Conservation (phyloP, 1,284 basidiomycete species). For the Boletellus sp. region DNA sequence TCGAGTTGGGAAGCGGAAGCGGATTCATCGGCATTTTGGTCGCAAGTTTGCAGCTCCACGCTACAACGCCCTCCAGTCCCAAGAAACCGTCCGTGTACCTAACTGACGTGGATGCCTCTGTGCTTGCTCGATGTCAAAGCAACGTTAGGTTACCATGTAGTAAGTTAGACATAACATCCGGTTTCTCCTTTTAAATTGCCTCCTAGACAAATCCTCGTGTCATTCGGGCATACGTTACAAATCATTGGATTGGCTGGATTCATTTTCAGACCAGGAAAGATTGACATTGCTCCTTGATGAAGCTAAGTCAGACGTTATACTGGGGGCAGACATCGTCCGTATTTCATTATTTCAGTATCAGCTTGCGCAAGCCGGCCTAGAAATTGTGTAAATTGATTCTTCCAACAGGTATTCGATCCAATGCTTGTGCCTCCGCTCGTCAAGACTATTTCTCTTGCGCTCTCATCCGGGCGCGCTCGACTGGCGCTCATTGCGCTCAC, state of each 20-base stretch:
- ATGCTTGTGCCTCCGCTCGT: conserved; percentile 56
- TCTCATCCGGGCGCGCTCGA: conserved; percentile 30
- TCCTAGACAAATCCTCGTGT: conserved; percentile 48
- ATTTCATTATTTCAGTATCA: background rate
- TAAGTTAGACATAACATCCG: conserved; percentile 32
- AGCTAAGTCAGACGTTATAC: conserved; percentile 50
- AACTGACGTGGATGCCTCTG: conserved; percentile 64
- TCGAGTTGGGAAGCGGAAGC: conserved; percentile 70
- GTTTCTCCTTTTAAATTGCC: background rate
- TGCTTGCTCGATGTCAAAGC: conserved; percentile 54
- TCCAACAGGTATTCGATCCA: conserved; percentile 64
- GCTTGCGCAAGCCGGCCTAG: background rate
- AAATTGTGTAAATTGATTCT: background rate
- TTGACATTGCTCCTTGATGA: conserved; percentile 33
- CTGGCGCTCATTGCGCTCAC: conserved; percentile 58
- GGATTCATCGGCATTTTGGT: conserved; percentile 70
- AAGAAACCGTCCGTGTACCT: conserved; percentile 42
- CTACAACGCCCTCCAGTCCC: conserved; percentile 4
- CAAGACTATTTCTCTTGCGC: conserved; percentile 46
- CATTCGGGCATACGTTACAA: conserved; percentile 45
- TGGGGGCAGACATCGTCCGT: conserved; percentile 70
- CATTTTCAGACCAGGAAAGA: conserved; percentile 35
- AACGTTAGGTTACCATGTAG: conserved; percentile 65
- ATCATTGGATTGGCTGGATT: conserved; percentile 62
- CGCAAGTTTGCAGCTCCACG: conserved; percentile 47